These are phyloP conservation scores for Leptographium lundbergii DNA, from an alignment of 2,329 filamentous ascomycete species.

Conservation along the genomic window DNA sequence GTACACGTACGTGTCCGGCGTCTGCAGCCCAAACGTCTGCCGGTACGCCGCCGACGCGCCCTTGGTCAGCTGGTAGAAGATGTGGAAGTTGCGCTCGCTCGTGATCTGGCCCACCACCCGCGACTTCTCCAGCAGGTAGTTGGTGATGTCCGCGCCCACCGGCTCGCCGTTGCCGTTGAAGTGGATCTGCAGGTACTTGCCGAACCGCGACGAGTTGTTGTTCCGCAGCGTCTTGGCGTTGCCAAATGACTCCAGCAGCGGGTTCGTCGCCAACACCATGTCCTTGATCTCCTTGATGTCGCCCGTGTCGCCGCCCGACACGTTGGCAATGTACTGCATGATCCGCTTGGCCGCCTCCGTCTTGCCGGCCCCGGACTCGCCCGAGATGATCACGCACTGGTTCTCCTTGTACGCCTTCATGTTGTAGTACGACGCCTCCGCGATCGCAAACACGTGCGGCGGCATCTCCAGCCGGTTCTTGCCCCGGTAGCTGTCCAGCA, in stretches of 20 bases:
- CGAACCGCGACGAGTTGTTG: slow-evolving; percentile 97
- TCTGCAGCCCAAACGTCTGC: slow-evolving; percentile 80
- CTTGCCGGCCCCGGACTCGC: slow-evolving; percentile 95
- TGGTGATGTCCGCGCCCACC: slow-evolving; percentile 93
- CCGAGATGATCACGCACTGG: slow-evolving; percentile 98
- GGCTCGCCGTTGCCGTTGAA: slow-evolving; percentile 89
- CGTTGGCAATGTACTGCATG: slow-evolving; percentile 99
- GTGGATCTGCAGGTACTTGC: slow-evolving; percentile 94
- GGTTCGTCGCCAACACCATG: slow-evolving; percentile 98
- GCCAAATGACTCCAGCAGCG: slow-evolving; percentile 90
- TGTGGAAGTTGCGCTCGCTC: slow-evolving; percentile 97
- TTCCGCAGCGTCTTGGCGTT: slow-evolving; percentile 97
- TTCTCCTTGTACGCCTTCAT: slow-evolving; percentile 99
- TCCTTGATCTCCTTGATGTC: slow-evolving; percentile 97
- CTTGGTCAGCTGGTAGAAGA: slow-evolving; percentile 98
- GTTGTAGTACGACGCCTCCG: slow-evolving; percentile 95
- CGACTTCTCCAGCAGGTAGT: slow-evolving; percentile 92
- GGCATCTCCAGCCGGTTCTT: slow-evolving; percentile 94
- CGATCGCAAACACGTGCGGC: slow-evolving; percentile 94
- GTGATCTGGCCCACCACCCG: slow-evolving; percentile 88
- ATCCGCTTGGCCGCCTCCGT: slow-evolving; percentile 97
- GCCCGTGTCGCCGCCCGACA: slow-evolving; percentile 63
- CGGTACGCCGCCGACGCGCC: slow-evolving; percentile 78
- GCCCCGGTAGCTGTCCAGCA: slow-evolving; percentile 86
- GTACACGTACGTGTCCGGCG: slow-evolving; percentile 85